Evolutionary conservation across 2,329 filamentous ascomycete genomes (phyloP), one percentile per base, ranked within the genome.

Genomic region (Pochonia chlamydosporia): DNA sequence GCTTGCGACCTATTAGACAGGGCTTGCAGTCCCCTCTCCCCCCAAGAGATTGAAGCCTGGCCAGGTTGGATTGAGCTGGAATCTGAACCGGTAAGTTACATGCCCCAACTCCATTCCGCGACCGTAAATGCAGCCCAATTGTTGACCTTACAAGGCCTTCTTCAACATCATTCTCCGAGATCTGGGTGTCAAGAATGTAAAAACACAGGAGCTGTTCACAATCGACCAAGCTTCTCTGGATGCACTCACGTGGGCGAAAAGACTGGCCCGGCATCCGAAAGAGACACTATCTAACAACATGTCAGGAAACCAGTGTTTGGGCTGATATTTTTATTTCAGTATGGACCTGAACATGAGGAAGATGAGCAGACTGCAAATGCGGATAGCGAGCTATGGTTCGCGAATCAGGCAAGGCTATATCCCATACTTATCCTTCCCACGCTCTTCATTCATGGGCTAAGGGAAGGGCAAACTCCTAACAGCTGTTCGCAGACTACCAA

Each of bases 261-360:
- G 28, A 40, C 5, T 2, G 1, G 31, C n/a, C 4, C 20, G 41
- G 6, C 4, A 16, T 11, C 26, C 25, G 3, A 2, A 4, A 31
- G 14, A 26, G 9, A 4, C 16, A 13, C 5, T 5, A 18, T 40
- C 35, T 39, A 26, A 18, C 41, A 25, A 5, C n/a, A 39, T 5
- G 40, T 18, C 56, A 87, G 84, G 5, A 79, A 85, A 56, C 87
- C 87, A 2, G 76, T 93, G 2, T 82, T 89, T 57, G 92, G 92
- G 3, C 70, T 97, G n/a, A 86, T 99, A 43, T 93, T 97, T 53
- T 77, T 96, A 2, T 96, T 89, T 58, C 80, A 85, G 49, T 96
- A 78, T 53, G 59, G 81, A 56, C 75, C 78, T 25, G 77, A 73
- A 44, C 30, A 50, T 11, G 65, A 79, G 26, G 73, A 76, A n/a